Base-by-base conservation (phyloP, 2,329 filamentous ascomycete species). In the Colletotrichum sansevieriae region DNA sequence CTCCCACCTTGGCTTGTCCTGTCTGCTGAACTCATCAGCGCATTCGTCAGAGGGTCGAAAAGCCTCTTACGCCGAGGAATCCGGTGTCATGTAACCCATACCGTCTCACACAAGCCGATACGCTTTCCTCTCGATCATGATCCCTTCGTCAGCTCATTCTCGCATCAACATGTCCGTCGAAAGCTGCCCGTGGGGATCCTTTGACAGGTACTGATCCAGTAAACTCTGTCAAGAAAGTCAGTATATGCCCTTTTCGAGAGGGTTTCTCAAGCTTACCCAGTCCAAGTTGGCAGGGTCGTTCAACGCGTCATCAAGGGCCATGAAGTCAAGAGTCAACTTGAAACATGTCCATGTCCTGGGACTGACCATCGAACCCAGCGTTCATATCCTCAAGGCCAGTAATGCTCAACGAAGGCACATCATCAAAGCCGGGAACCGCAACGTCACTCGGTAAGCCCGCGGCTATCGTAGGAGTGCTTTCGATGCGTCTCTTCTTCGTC, bases 291-390 rank as follows among this genome's bases (percentile, higher is more conserved):
- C 76, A 0, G 74, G 71, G 43, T 75, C 74, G 41, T 74, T 76
- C 41, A 83, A 73, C 29, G 82, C 76, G 60, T 72, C 77, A 20
- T 83, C 81, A 5, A 83, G 66, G 6, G 78, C 75, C n/a, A 76
- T 72, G 18, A 76, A 66, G 54, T 81, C 78, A 58, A 47, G 78
- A 78, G 11, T 77, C 74, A 7, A 77, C 68, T 0, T 74, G 47
- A 39, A 71, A 73, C 8, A 73, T 25, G 10, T 39, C 57, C 3
- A 11, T 13, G 4, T 33, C 61, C 33, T 55, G 54, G 8, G 29
- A 29, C 2, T 4, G 25, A 37, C 51, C 51, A n/a, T 22, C 44
- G 29, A 12, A 18, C 15, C 18, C 22, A n/a, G 29, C 29, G 41
- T 9, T 37, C 10, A 49, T 22, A 13, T 54, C 52, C 11, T 22